Percentiles rank a stretch among this genome's conserved stretches.
Evolutionary conservation across 768 basidiomycete species (phyloP).

Genomic region (Pisolithus tinctorius): DNA sequence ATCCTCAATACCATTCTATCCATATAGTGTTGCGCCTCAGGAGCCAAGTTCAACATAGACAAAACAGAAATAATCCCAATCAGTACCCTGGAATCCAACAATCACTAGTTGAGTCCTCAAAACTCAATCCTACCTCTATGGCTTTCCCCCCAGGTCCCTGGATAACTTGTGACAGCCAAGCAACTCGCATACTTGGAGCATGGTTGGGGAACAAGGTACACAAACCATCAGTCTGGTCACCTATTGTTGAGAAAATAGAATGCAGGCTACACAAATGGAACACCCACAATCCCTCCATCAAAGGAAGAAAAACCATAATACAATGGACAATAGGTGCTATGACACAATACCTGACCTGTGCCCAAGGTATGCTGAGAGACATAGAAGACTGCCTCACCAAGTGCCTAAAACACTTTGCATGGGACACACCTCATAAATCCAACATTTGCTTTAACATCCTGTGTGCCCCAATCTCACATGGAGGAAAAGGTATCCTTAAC

Average conservation of each 20-base stretch:
- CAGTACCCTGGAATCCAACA: constrained; percentile 7
- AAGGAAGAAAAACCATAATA: no score
- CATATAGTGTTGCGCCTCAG: no score
- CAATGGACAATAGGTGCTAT: constrained; percentile 24
- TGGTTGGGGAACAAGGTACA: no score
- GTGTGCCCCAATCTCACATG: constrained; percentile 1
- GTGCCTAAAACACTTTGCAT: constrained; percentile 5
- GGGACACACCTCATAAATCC: neutral
- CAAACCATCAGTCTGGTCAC: no score
- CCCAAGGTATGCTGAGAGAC: constrained; percentile 31
- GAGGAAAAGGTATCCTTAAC: constrained; percentile 5
- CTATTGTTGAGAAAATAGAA: constrained; percentile 1
- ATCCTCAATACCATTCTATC: constrained; percentile 24
- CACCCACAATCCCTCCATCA: no score
- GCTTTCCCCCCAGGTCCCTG: no score
- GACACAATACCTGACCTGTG: constrained; percentile 30
- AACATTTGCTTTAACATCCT: neutral
- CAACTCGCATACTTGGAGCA: no score
- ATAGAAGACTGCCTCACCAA: constrained; percentile 12
- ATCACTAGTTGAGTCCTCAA: no score
- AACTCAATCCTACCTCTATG: no score
- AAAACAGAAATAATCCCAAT: constrained; percentile 37
- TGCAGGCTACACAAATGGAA: constrained; percentile 2
- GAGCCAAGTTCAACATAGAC: no score
- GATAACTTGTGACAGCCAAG: no score